These are phyloP conservation scores for Lepraria neglecta DNA, from an alignment of 495 filamentous ascomycete genomes.

Conservation along the genomic window DNA sequence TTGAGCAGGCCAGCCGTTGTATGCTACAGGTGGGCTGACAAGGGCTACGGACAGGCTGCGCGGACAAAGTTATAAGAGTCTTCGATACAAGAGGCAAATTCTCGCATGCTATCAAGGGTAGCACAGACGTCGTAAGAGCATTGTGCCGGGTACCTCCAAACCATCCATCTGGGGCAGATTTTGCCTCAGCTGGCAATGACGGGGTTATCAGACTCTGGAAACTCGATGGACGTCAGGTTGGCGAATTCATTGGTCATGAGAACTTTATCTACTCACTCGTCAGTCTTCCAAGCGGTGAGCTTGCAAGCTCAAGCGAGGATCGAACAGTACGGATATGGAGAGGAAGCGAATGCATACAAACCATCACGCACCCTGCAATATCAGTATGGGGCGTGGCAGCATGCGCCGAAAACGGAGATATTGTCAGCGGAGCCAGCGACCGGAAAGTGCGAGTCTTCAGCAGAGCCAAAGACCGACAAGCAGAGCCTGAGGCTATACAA, in stretches of 20 bases:
- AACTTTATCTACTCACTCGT: slow-evolving; percentile 91
- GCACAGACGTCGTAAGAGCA: slow-evolving; percentile 74
- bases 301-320: slow-evolving; percentile 90
- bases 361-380: slow-evolving; percentile 94
- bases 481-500: slow-evolving; percentile 49
- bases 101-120: slow-evolving; percentile 61
- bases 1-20: neutral
- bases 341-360: slow-evolving; percentile 76
- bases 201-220: slow-evolving; percentile 81
- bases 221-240: slow-evolving; percentile 62
- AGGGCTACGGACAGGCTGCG: slow-evolving; percentile 51
- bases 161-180: slow-evolving; percentile 73
- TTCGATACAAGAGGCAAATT: slow-evolving; percentile 63
- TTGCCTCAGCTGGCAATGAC: slow-evolving; percentile 86
- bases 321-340: slow-evolving; percentile 86
- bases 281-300: slow-evolving; percentile 68
- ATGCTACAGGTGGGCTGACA: neutral
- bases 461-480: slow-evolving; percentile 62
- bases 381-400: slow-evolving; percentile 90
- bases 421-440: slow-evolving; percentile 89
- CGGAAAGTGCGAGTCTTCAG: slow-evolving; percentile 80
- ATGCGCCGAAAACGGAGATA: slow-evolving; percentile 76
- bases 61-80: slow-evolving; percentile 81
- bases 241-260: slow-evolving; percentile 78
- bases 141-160: slow-evolving; percentile 72